Conservation (phyloP, 805 yeast genomes). For the Candida taoyuanica region DNA sequence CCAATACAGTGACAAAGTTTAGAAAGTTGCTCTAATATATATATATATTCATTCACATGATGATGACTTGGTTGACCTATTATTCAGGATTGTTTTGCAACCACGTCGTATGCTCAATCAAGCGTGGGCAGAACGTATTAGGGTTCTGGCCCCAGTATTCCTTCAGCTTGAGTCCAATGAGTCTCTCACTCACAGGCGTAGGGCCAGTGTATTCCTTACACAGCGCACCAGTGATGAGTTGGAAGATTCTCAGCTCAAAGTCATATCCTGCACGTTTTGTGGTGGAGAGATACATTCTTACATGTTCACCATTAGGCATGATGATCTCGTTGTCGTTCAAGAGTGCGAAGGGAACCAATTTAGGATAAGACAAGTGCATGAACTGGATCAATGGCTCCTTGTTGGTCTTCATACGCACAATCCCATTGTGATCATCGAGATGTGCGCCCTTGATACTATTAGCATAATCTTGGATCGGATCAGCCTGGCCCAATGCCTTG, state of each 20-base stretch:
- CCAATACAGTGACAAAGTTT: conserved; percentile 15
- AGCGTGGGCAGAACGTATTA: conserved; percentile 27
- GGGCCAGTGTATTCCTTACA: conserved; percentile 29
- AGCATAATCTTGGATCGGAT: conserved; percentile 29
- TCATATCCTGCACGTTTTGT: conserved; percentile 31
- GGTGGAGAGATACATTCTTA: conserved; percentile 30
- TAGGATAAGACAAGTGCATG: conserved; percentile 61
- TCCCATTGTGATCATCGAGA: conserved; percentile 15
- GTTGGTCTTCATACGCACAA: conserved; percentile 13
- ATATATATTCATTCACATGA: background rate
- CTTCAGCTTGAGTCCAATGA: conserved; percentile 28
- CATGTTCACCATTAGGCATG: conserved; percentile 24
- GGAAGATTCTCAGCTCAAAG: conserved; percentile 38
- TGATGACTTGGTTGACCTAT: background rate
- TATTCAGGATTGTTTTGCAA: conserved; percentile 28
- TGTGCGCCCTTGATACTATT: conserved; percentile 21
- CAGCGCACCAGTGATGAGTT: conserved; percentile 33
- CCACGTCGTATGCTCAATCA: conserved; percentile 33
- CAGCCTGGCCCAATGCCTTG: conserved; percentile 42
- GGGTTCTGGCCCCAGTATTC: conserved; percentile 27
- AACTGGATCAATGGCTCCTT: conserved; percentile 32
- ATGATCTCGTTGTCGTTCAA: conserved; percentile 26
- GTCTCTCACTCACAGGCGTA: conserved; percentile 19
- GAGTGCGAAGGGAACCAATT: conserved; percentile 33
- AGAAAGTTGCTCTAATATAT: conserved; percentile 5